Conservation (phyloP, 306 rosid species). For the Malus sieversii region DNA sequence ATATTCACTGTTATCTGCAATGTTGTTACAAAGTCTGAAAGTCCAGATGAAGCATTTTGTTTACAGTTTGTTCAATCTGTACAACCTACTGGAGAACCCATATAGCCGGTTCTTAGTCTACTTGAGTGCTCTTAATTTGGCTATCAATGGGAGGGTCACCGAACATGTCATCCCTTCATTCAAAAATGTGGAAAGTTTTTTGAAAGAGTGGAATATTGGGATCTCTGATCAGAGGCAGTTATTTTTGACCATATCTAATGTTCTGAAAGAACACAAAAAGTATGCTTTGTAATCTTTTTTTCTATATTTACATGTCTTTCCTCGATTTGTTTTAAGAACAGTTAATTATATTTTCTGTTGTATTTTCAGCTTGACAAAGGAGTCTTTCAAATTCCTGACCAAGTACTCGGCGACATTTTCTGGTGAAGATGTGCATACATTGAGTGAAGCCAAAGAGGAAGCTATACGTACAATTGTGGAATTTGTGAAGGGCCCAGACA, state of each 20-base stretch:
- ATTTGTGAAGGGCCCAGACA: too few species aligned
- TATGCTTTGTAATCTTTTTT: constrained; percentile 7
- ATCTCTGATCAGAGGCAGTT: constrained; percentile 57
- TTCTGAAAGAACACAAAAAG: constrained; percentile 84
- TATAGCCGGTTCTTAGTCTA: too few species aligned
- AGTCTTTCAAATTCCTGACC: too few species aligned
- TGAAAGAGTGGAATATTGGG: constrained; percentile 92
- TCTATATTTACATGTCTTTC: not conserved
- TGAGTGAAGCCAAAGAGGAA: too few species aligned
- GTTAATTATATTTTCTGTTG: too few species aligned
- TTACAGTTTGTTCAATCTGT: constrained; percentile 77
- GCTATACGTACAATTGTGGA: too few species aligned
- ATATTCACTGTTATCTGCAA: constrained; percentile 76
- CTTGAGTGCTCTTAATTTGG: constrained; percentile 39
- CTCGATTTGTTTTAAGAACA: not conserved
- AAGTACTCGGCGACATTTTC: too few species aligned
- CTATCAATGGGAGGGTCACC: constrained; percentile 67
- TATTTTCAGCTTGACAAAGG: too few species aligned
- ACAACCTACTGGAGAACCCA: constrained; percentile 36
- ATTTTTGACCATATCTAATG: constrained; percentile 62
- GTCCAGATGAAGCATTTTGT: constrained; percentile 48
- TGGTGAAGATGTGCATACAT: too few species aligned
- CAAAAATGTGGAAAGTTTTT: constrained; percentile 62
- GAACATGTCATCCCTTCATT: constrained; percentile 68
- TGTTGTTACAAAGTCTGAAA: constrained; percentile 66